Evolutionary conservation across 345 rosid genomes (phyloP), one percentile per base, ranked within the genome.

Genomic region (Heritiera littoralis): DNA sequence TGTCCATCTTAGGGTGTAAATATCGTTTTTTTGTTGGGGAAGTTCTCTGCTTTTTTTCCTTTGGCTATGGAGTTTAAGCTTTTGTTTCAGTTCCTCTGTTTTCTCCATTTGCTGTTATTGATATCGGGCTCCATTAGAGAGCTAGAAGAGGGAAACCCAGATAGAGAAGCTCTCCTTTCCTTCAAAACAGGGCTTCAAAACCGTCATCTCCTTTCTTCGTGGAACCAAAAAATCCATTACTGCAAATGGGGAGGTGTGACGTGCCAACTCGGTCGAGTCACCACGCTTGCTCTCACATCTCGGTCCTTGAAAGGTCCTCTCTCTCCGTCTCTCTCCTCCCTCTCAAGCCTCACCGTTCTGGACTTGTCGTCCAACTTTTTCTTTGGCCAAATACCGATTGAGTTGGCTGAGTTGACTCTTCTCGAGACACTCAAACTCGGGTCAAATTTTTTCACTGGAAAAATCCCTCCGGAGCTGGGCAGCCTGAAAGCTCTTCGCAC

Each of bases 231-330:
- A 15, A 45, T 81, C 9, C 79, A 70, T 28, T 81, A 86, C 70
- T 96, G 98, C 74, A 68, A 79, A 58, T 96, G 99, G 99, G 78
- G 74, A n/a, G 99, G 98, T 15, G 92, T 96, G 4, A 63, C 74
- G 41, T 96, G 99, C 83, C 66, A 67, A 32, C 78, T 59, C 45
- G 90, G 89, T 18, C 80, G 84, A 65, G 97, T 96, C 45, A 49
- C 40, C 15, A 83, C 90, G 0, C 88, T 96, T 43, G 20, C 77
- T 14, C 86, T 96, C 41, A 59, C 94, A 0, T 52, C 79, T 40
- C 76, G 58, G 80, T 83, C 58, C 3, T 92, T 94, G 30, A 68
- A 46, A 1, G 93, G 94, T 8, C 85, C 78, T 6, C 81, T 96
- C 18, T 72, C 82, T 20, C 76, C 85, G 32, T 86, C 92, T 10